Conservation (phyloP, 139 green algal species). For the Monoraphidium neglectum region DNA sequence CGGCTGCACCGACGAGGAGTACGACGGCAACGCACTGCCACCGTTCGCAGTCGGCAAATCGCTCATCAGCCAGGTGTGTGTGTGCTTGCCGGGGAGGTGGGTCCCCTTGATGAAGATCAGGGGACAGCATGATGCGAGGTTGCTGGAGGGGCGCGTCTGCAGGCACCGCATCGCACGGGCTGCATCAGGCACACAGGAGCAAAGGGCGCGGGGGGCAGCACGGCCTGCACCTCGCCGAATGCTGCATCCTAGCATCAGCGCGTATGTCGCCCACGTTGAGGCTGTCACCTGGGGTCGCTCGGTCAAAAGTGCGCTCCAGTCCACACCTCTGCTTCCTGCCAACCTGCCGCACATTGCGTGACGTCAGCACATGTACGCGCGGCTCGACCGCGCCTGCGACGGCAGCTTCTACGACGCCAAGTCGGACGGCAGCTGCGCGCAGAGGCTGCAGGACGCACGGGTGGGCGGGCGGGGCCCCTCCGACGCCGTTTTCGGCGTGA, state of each 20-base stretch:
- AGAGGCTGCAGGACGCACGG: neutral
- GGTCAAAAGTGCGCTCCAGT: neutral
- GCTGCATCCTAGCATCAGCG: neutral
- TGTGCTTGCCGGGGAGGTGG: neutral
- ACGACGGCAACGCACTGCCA: constrained; percentile 70
- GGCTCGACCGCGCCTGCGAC: constrained; percentile 37
- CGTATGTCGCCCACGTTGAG: neutral
- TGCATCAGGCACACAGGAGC: neutral
- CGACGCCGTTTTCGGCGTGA: neutral
- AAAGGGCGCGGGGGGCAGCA: too few species aligned
- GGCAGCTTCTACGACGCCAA: constrained; percentile 44
- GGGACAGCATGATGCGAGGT: too few species aligned
- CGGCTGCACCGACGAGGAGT: constrained; percentile 65
- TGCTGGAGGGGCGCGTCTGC: too few species aligned
- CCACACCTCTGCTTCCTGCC: neutral
- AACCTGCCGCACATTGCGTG: neutral
- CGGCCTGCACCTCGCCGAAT: too few species aligned
- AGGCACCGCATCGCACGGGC: too few species aligned
- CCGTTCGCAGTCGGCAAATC: constrained; percentile 67
- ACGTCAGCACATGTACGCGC: neutral
- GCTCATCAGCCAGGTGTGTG: constrained; percentile 43
- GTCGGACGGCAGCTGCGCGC: neutral
- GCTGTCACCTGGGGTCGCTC: neutral
- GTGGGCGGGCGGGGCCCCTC: neutral
- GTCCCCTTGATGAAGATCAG: too few species aligned